Evolutionary conservation across 441 rosid species (phyloP).

Genomic region (Erodium chrysanthum): DNA sequence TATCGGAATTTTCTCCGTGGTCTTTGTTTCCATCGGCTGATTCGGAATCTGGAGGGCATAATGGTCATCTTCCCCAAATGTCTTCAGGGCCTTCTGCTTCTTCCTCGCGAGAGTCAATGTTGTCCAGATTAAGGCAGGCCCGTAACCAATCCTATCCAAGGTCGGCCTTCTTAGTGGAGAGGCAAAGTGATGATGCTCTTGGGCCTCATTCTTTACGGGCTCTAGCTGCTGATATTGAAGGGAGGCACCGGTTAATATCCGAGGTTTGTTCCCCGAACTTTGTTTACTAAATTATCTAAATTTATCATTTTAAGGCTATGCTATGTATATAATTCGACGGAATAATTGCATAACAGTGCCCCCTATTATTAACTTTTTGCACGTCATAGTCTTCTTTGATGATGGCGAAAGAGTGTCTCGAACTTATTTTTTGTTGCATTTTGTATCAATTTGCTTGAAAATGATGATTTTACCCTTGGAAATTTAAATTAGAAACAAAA

Average conservation of each 20-base stretch:
- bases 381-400: no score
- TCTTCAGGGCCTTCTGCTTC: slow-evolving; percentile 48
- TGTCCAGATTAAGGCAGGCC: slow-evolving; percentile 42
- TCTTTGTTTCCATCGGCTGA: slow-evolving; percentile 54
- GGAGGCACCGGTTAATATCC: slow-evolving; percentile 55
- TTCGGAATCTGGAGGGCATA: slow-evolving; percentile 43
- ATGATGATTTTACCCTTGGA: no score
- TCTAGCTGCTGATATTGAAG: slow-evolving; percentile 57
- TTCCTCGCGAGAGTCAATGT: slow-evolving; percentile 38
- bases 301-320: not conserved
- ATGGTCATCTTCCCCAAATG: slow-evolving; percentile 39
- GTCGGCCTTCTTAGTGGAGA: slow-evolving; percentile 47
- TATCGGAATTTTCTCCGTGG: slow-evolving; percentile 57
- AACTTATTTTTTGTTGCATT: no score
- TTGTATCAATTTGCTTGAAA: no score
- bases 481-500: no score
- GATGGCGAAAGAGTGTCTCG: no score
- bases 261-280: slow-evolving; percentile 44
- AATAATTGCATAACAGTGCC: no score
- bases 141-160: slow-evolving; percentile 41
- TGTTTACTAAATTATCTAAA: not conserved
- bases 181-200: slow-evolving; percentile 46
- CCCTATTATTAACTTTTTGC: no score
- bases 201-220: slow-evolving; percentile 58
- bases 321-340: no score